Evolutionary conservation across 768 basidiomycete species (phyloP).

Genomic region (Zangia roseola): DNA sequence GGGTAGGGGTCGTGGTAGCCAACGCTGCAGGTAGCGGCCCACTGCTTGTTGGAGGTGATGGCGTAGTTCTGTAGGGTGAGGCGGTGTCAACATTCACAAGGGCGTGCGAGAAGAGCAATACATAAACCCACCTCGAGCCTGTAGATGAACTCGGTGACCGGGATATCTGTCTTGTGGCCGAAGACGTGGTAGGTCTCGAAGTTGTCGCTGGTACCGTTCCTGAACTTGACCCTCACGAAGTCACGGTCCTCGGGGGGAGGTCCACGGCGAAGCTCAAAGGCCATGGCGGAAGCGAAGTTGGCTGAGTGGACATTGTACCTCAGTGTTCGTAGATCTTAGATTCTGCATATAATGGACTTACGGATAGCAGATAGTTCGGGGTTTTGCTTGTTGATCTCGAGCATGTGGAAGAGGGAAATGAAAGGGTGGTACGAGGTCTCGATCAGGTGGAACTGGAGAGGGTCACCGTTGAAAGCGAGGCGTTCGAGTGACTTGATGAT

Average conservation of each 20-base stretch:
- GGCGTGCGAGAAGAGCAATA: background rate
- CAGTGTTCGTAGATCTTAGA: conserved; percentile 8
- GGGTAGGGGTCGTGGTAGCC: conserved; percentile 31
- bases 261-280: conserved; percentile 76
- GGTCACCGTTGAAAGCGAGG: conserved; percentile 77
- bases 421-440: conserved; percentile 89
- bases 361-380: conserved; percentile 65
- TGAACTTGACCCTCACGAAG: conserved; percentile 83
- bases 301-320: conserved; percentile 41
- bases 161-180: conserved; percentile 72
- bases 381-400: conserved; percentile 55
- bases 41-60: conserved; percentile 43
- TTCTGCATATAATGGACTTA: conserved; percentile 38
- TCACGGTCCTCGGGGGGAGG: conserved; percentile 73
- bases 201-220: conserved; percentile 67
- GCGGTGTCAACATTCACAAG: conserved; percentile 1
- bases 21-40: conserved; percentile 41
- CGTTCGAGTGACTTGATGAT: conserved; percentile 71
- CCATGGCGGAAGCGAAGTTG: conserved; percentile 70
- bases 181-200: conserved; percentile 74
- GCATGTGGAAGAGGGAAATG: conserved; percentile 82
- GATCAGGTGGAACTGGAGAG: conserved; percentile 74
- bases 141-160: conserved; percentile 84
- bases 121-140: conserved; percentile 58
- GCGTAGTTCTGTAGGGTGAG: conserved; percentile 38